Evolutionary conservation across 805 yeast species (phyloP).

Genomic region (Ogataea kodamae): DNA sequence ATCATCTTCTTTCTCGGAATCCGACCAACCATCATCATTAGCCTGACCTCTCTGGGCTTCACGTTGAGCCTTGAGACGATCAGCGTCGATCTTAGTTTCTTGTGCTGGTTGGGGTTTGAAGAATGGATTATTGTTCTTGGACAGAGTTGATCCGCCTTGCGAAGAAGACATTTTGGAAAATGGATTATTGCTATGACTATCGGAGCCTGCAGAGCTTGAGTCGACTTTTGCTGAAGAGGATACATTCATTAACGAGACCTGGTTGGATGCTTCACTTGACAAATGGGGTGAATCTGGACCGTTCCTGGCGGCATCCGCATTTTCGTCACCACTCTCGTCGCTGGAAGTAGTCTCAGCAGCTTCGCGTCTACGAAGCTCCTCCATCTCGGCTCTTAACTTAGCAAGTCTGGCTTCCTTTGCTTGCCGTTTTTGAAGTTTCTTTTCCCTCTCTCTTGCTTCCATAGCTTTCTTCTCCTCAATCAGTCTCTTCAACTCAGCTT

Average conservation of each 20-base stretch:
- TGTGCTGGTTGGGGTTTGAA: constrained; percentile 44
- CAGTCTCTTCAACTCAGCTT: constrained; percentile 42
- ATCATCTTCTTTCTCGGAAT: constrained; percentile 41
- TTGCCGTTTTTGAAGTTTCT: constrained; percentile 46
- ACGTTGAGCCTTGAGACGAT: constrained; percentile 66
- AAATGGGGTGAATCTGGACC: constrained; percentile 3
- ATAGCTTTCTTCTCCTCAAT: constrained; percentile 45
- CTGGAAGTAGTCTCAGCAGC: constrained; percentile 32
- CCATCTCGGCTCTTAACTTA: constrained; percentile 56
- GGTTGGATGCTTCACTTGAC: constrained; percentile 11
- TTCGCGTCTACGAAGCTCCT: constrained; percentile 43
- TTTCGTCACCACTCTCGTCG: constrained; percentile 22
- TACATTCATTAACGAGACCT: too few species aligned
- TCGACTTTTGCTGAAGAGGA: constrained; percentile 18
- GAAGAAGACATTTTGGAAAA: constrained; percentile 37
- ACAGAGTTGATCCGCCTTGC: constrained; percentile 5
- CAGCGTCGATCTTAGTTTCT: constrained; percentile 43
- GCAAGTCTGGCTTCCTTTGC: constrained; percentile 61
- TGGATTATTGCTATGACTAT: constrained; percentile 41
- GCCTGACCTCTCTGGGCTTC: constrained; percentile 61
- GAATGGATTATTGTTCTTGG: constrained; percentile 49
- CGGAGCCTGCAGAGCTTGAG: background rate
- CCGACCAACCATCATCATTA: constrained; percentile 40
- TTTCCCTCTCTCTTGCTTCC: constrained; percentile 37
- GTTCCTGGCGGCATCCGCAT: constrained; percentile 7